Percentiles rank a stretch among this genome's conserved stretches.
phyloP scores from a whole-genome alignment of 2,329 filamentous ascomycete species.

The Hyphodiscus sp. region DNA sequence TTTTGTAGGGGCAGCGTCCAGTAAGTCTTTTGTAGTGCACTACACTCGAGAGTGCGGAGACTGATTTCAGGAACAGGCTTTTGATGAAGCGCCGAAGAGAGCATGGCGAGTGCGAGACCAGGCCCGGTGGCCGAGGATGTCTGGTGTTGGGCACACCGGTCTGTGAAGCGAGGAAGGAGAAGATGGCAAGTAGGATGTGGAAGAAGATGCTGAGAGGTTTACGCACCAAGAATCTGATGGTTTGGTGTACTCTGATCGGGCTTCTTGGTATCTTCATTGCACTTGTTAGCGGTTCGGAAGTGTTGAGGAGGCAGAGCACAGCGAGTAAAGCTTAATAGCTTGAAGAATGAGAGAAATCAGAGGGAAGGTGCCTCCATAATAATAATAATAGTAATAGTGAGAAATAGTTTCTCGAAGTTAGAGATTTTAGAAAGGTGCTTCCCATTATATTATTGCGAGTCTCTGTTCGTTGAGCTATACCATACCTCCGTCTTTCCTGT shows the following conservation, averaged over 20 bases:
- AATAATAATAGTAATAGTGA: too few relatives aligned
- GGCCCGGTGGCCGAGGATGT: conserved; percentile 24
- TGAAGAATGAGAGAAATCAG: too few relatives aligned
- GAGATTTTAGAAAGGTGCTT: too few relatives aligned
- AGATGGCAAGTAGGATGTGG: neutral
- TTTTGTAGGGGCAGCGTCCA: conserved; percentile 55
- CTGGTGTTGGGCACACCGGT: conserved; percentile 24
- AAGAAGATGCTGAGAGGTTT: conserved; percentile 7
- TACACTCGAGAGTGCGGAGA: neutral
- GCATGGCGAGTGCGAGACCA: conserved; percentile 51
- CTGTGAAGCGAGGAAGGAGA: conserved; percentile 7
- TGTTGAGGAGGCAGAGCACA: too few relatives aligned
- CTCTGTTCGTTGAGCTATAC: too few relatives aligned
- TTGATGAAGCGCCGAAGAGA: conserved; percentile 53
- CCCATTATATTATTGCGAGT: too few relatives aligned
- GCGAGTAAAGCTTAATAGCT: too few relatives aligned
- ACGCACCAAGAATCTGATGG: neutral
- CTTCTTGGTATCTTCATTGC: conserved; percentile 11
- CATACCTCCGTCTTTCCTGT: too few relatives aligned
- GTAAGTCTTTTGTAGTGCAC: conserved; percentile 34
- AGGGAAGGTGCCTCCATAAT: too few relatives aligned
- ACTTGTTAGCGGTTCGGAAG: neutral
- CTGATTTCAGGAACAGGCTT: conserved; percentile 34
- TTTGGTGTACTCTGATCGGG: conserved; percentile 15
- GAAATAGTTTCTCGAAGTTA: too few relatives aligned